Percentiles rank a stretch among this genome's conserved stretches.
Conservation (phyloP, 2,329 filamentous ascomycete species). For the Lecanosticta acicola region DNA sequence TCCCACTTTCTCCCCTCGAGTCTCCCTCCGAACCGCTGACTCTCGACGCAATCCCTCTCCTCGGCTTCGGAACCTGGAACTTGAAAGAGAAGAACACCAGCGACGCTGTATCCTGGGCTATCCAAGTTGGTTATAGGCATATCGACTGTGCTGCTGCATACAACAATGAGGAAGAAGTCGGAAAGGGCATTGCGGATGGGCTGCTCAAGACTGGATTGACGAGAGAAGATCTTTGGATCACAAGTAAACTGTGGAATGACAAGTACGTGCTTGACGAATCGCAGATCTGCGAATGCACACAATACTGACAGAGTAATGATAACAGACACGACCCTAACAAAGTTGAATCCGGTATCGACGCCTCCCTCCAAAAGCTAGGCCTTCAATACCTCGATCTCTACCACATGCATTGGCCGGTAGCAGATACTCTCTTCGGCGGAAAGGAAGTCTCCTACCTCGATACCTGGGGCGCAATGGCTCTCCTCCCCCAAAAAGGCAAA, state of each 20-base stretch:
- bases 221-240: conserved; percentile 37
- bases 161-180: conserved; percentile 41
- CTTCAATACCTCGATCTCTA: conserved; percentile 42
- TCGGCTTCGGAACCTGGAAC: conserved; percentile 39
- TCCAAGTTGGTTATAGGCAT: conserved; percentile 48
- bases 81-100: conserved; percentile 32
- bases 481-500: conserved; percentile 24
- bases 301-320: too few species aligned
- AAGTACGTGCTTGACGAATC: too few species aligned
- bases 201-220: conserved; percentile 29
- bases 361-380: conserved; percentile 37
- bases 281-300: too few species aligned
- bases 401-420: conserved; percentile 43
- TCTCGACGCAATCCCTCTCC: conserved; percentile 28
- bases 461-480: conserved; percentile 29
- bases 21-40: conserved; percentile 15
- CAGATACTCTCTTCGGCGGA: conserved; percentile 14
- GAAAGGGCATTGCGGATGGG: conserved; percentile 37
- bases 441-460: conserved; percentile 25
- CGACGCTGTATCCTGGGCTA: conserved; percentile 35
- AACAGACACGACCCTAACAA: conserved; percentile 29
- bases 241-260: conserved; percentile 38
- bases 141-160: conserved; percentile 47
- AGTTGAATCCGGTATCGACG: conserved; percentile 31
- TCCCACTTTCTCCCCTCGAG: conserved; percentile 20